phyloP scores from a whole-genome alignment of 768 basidiomycete genomes.

The Tylopilus rubrobrunneus region DNA sequence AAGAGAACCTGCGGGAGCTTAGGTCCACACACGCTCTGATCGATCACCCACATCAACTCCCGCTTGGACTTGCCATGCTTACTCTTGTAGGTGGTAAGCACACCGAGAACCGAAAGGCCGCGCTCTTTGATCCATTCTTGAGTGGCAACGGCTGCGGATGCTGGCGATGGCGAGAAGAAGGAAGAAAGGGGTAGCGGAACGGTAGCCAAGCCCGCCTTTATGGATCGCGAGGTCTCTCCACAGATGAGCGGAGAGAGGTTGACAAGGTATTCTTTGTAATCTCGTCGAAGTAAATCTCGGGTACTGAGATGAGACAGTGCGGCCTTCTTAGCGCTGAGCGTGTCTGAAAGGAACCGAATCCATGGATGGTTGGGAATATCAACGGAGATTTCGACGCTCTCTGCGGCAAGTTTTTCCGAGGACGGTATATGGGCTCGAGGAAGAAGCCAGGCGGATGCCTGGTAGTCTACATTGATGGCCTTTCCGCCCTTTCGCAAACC shows the following conservation, averaged over 20 bases:
- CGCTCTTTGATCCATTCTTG: slow-evolving; percentile 65
- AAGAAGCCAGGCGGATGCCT: slow-evolving; percentile 62
- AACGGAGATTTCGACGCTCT: slow-evolving; percentile 10
- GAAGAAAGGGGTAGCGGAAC: slow-evolving; percentile 66
- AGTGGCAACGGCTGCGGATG: slow-evolving; percentile 15
- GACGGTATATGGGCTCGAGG: slow-evolving; percentile 47
- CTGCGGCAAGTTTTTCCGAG: slow-evolving; percentile 2
- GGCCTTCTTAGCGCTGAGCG: slow-evolving; percentile 47
- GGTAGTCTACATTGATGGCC: slow-evolving; percentile 59
- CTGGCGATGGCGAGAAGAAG: slow-evolving; percentile 32
- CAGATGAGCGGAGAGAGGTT: slow-evolving; percentile 33
- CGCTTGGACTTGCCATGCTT: slow-evolving; percentile 56
- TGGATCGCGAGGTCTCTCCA: slow-evolving; percentile 27
- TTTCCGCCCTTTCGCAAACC: slow-evolving; percentile 79
- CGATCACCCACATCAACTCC: slow-evolving; percentile 65
- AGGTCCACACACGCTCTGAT: slow-evolving; percentile 29
- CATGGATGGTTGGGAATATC: slow-evolving; percentile 37
- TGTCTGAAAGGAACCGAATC: slow-evolving; percentile 51
- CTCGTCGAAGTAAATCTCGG: slow-evolving; percentile 82
- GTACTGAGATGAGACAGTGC: slow-evolving; percentile 65
- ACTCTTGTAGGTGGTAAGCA: slow-evolving; percentile 68
- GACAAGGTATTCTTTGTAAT: slow-evolving; percentile 86
- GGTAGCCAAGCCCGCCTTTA: slow-evolving; percentile 76
- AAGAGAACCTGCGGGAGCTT: slow-evolving; percentile 44
- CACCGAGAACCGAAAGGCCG: slow-evolving; percentile 64